phyloP scores from a whole-genome alignment of 371 early-diverging fungal species.

The Mucor circinelloides region DNA sequence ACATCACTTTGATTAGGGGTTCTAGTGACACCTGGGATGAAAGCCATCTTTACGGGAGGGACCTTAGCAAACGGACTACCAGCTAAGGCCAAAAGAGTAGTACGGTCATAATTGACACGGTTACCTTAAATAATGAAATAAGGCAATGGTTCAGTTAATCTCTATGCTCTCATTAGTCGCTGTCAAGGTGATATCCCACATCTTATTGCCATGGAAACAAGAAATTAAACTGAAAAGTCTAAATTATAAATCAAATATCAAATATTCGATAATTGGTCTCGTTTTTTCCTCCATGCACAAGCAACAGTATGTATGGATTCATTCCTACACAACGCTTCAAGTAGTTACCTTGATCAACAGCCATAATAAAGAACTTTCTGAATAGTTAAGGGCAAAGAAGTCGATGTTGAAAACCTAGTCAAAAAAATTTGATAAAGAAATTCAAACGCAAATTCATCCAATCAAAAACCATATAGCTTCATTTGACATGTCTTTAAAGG shows the following conservation, averaged over 20 bases:
- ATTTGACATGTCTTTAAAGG: not conserved
- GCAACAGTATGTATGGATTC: not conserved
- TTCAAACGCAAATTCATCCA: not conserved
- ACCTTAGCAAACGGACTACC: conserved; percentile 68
- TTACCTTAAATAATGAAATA: conserved; percentile 17
- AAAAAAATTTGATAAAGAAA: conserved; percentile 13
- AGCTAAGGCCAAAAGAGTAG: conserved; percentile 63
- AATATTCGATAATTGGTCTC: not conserved
- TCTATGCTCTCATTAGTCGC: not conserved
- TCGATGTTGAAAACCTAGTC: not conserved
- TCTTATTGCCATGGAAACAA: not conserved
- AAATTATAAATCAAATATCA: not conserved
- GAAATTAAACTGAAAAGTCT: not conserved
- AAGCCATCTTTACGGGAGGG: conserved; percentile 63
- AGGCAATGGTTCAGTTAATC: not conserved
- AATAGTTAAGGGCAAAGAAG: conserved; percentile 10
- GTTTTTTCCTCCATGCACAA: not conserved
- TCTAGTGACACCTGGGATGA: conserved; percentile 67
- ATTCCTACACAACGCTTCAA: not conserved
- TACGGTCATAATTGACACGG: conserved; percentile 69
- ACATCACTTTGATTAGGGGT: conserved; percentile 34
- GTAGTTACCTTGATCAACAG: conserved; percentile 23
- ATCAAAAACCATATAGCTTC: not conserved
- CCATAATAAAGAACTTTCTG: conserved; percentile 22
- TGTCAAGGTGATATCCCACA: not conserved